These are phyloP conservation scores for Saccharomycopsis hybrid DNA, from an alignment of 1,139 yeast species.

Conservation along the genomic window DNA sequence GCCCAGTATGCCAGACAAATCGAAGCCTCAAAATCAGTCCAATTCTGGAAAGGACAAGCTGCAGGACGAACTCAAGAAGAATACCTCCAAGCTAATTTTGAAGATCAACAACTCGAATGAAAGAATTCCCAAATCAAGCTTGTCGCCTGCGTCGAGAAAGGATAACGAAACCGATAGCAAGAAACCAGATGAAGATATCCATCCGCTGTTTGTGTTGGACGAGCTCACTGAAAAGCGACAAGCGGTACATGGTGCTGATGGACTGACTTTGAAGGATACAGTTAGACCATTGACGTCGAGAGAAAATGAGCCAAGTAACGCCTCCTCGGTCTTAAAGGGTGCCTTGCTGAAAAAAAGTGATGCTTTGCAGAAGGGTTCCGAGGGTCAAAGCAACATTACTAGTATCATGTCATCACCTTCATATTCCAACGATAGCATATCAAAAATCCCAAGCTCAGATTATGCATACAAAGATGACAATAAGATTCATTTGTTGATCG, in stretches of 20 bases:
- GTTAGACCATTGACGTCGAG: conserved; percentile 16
- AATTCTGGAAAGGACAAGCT: too few species aligned
- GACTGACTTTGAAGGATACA: conserved; percentile 3
- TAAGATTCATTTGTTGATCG: conserved; percentile 78
- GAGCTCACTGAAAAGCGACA: conserved; percentile 5
- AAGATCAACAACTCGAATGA: conserved; percentile 17
- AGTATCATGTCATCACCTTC: conserved; percentile 3
- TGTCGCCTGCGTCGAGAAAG: conserved; percentile 3
- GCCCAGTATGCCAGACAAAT: too few species aligned
- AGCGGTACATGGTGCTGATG: conserved; percentile 18
- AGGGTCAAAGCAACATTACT: neutral
- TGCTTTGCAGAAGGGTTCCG: neutral
- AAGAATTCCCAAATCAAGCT: conserved; percentile 11
- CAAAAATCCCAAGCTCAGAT: conserved; percentile 3
- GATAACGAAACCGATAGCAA: neutral
- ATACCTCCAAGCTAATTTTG: conserved; percentile 9
- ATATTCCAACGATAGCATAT: conserved; percentile 1
- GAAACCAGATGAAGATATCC: neutral
- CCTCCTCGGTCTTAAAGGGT: conserved; percentile 14
- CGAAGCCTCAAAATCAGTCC: too few species aligned
- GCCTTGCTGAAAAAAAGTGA: conserved; percentile 1
- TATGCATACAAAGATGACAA: conserved; percentile 50
- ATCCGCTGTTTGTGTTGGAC: neutral
- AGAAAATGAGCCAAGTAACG: conserved; percentile 19
- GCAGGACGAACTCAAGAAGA: conserved; percentile 5